These are phyloP conservation scores for Carex arenaria DNA, from an alignment of 202 grass and related monocot genomes.

Conservation along the genomic window DNA sequence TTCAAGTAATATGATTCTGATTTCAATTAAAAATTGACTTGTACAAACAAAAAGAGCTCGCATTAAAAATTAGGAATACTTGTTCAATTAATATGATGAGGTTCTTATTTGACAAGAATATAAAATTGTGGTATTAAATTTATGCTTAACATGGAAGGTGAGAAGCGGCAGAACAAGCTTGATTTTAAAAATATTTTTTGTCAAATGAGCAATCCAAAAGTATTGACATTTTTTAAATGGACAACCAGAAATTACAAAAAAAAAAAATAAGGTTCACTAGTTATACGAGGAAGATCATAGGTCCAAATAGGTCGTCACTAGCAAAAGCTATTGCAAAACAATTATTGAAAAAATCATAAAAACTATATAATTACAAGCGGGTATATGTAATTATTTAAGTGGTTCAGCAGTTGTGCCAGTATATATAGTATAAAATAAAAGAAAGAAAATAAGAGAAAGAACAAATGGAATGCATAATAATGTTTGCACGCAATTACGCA, in stretches of 20 bases:
- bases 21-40: background rate
- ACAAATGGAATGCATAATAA: slow-evolving; percentile 1
- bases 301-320: background rate
- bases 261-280: background rate
- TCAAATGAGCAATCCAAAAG: background rate
- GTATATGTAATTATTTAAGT: slow-evolving; percentile 2
- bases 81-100: background rate
- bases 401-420: background rate
- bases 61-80: background rate
- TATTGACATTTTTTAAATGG: background rate
- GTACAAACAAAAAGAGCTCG: background rate
- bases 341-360: background rate
- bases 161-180: background rate
- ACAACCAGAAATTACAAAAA: background rate
- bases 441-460: background rate
- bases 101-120: background rate
- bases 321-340: background rate
- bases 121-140: background rate
- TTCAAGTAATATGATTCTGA: background rate
- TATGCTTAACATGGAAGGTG: background rate
- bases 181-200: background rate
- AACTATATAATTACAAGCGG: background rate
- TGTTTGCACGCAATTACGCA: too few species aligned
- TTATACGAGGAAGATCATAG: slow-evolving; percentile 5
- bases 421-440: background rate